phyloP scores from a whole-genome alignment of 768 basidiomycete genomes.

The Phaeotremella fagi region DNA sequence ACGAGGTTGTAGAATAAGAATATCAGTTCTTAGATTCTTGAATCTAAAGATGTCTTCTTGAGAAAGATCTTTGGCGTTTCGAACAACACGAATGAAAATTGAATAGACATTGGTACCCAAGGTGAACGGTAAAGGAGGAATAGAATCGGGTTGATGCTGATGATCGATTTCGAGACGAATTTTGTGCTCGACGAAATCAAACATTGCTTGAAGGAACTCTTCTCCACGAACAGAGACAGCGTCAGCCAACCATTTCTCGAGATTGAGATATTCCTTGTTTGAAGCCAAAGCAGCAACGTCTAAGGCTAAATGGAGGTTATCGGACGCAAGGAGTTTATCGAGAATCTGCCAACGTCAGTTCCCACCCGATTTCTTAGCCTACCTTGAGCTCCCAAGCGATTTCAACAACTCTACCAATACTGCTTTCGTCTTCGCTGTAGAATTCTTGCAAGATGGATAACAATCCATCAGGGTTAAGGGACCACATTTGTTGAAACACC shows the following conservation, averaged over 20 bases:
- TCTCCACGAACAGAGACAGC: conserved; percentile 74
- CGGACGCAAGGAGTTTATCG: conserved; percentile 82
- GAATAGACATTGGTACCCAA: conserved; percentile 58
- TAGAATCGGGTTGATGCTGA: conserved; percentile 60
- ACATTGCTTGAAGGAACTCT: conserved; percentile 79
- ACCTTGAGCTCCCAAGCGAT: conserved; percentile 93
- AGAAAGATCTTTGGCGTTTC: conserved; percentile 71
- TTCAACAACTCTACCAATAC: conserved; percentile 90
- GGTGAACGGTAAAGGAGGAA: conserved; percentile 35
- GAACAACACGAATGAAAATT: conserved; percentile 82
- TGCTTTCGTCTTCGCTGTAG: conserved; percentile 84
- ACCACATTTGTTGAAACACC: conserved; percentile 95
- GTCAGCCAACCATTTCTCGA: conserved; percentile 94
- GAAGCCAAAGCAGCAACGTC: conserved; percentile 93
- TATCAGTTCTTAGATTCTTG: conserved; percentile 84
- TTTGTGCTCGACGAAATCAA: conserved; percentile 86
- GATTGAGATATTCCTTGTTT: conserved; percentile 84
- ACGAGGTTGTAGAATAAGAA: conserved; percentile 90
- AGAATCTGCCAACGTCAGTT: conserved; percentile 58
- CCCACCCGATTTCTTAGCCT: conserved; percentile 27
- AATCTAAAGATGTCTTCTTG: conserved; percentile 78
- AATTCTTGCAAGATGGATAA: conserved; percentile 84
- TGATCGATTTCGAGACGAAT: conserved; percentile 79
- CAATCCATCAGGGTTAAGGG: conserved; percentile 78
- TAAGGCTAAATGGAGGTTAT: conserved; percentile 81